Conservation (phyloP, 2,329 filamentous ascomycete genomes). For the Cucurbitaria berberidis region DNA sequence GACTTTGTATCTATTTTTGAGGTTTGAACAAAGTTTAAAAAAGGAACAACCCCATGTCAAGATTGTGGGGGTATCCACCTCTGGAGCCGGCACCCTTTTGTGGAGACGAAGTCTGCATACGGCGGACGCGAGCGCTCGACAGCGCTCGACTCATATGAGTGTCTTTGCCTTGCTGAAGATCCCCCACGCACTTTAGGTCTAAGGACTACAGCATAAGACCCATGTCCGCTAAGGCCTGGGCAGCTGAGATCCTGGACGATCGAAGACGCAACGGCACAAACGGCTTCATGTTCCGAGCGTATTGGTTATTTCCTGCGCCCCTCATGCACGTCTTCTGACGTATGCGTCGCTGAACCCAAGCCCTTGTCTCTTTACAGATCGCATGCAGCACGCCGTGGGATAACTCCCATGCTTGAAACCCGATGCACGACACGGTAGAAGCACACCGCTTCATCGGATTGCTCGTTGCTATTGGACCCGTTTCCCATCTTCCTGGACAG, state of each 20-base stretch:
- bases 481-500: background rate
- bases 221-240: background rate
- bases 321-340: background rate
- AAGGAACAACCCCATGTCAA: background rate
- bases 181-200: background rate
- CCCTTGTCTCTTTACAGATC: background rate
- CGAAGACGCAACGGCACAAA: background rate
- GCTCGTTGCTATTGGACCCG: background rate
- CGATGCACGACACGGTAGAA: background rate
- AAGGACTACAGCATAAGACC: background rate
- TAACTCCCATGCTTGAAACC: background rate
- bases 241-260: background rate
- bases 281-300: background rate
- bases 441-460: background rate
- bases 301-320: background rate
- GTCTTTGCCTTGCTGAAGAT: background rate
- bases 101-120: background rate
- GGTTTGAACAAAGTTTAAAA: background rate
- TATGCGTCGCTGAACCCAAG: background rate
- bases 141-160: background rate
- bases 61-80: slow-evolving; percentile 1
- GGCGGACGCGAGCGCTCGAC: background rate
- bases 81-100: slow-evolving; percentile 2
- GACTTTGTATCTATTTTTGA: no score
- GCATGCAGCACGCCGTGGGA: background rate